Percentiles rank a stretch among this genome's conserved stretches.
Evolutionary conservation across 2,329 filamentous ascomycete species (phyloP).

Genomic region (Pseudogymnoascus sp.): DNA sequence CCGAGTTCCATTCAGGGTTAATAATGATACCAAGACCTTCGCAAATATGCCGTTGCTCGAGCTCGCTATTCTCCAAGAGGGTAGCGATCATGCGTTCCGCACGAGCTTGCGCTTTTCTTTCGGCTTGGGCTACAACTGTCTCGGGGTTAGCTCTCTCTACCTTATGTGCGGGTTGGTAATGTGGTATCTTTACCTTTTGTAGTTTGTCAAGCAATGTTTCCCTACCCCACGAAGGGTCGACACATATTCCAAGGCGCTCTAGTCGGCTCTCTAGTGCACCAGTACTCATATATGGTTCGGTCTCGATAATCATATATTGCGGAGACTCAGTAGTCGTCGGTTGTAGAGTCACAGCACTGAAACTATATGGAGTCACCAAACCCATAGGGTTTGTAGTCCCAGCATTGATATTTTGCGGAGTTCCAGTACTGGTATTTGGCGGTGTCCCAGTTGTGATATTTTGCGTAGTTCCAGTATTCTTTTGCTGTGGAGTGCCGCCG

Average conservation of each 20-base stretch:
- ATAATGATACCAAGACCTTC: not conserved
- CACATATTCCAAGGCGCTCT: not conserved
- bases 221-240: not conserved
- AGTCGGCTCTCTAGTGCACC: not conserved
- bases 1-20: not conserved
- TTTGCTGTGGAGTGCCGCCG: not conserved
- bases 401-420: not conserved
- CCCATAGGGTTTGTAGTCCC: no score
- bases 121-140: not conserved
- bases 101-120: not conserved
- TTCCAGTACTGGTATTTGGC: not conserved
- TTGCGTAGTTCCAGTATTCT: not conserved
- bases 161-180: not conserved
- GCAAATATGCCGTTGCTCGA: not conserved
- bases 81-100: not conserved
- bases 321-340: not conserved
- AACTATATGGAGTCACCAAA: not conserved
- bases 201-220: not conserved
- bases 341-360: not conserved
- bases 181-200: not conserved
- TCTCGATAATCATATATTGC: not conserved
- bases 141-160: not conserved
- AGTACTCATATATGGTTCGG: not conserved
- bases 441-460: not conserved
- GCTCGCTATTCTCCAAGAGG: not conserved